Percentiles rank a stretch among this genome's conserved stretches.
phyloP scores from a whole-genome alignment of 345 rosid species.

The Rhodamnia argentea region DNA sequence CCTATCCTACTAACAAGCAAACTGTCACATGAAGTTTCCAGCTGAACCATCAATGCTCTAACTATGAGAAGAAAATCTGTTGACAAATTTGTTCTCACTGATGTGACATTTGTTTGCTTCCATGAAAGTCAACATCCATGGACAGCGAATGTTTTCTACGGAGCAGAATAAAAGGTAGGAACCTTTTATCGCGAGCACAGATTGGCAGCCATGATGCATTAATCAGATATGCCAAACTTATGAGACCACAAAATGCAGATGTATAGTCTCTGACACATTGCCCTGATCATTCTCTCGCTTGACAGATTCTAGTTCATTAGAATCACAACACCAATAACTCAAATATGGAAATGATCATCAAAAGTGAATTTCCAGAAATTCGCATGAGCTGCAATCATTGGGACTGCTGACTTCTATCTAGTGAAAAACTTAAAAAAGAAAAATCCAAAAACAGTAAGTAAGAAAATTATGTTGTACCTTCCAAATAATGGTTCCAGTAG shows the following conservation, averaged over 20 bases:
- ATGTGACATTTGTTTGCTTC: not conserved
- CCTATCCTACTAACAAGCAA: not conserved
- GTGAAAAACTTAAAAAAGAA: not conserved
- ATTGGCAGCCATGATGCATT: not conserved
- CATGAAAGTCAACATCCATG: not conserved
- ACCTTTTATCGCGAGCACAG: not conserved
- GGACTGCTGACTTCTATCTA: not conserved
- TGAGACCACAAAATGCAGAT: not conserved
- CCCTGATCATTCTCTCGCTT: not conserved
- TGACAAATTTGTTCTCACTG: not conserved
- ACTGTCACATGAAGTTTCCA: not conserved
- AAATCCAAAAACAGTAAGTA: not conserved
- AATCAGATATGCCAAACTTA: not conserved
- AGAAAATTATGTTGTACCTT: constrained; percentile 30
- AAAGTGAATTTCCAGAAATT: not conserved
- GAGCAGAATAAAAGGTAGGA: not conserved
- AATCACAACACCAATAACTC: not conserved
- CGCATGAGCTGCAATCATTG: not conserved
- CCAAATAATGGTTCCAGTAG: constrained; percentile 63
- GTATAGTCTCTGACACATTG: not conserved
- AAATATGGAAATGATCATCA: not conserved
- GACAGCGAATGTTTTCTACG: not conserved
- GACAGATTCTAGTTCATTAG: not conserved
- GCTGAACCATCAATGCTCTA: not conserved
- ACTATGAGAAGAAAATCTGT: not conserved